These are phyloP conservation scores for Lathyrus oleraceus DNA, from an alignment of 306 rosid species.

Conservation along the genomic window DNA sequence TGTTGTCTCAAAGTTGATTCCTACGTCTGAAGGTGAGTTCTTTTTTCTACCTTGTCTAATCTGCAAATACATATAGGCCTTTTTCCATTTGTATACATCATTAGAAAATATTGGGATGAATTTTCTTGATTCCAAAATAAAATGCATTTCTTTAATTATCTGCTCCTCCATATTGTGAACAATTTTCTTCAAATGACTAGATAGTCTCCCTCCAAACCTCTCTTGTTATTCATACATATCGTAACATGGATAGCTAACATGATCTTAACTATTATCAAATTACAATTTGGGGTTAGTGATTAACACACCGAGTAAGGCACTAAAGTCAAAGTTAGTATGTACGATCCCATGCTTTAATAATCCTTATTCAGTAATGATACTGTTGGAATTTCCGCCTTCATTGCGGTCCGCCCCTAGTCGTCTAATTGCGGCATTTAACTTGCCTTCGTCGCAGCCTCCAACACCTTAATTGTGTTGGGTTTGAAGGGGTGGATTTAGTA, in stretches of 20 bases:
- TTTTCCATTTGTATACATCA: background rate
- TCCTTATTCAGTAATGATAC: slow-evolving; percentile 18
- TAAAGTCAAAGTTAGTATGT: background rate
- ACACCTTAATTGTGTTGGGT: too few relatives aligned
- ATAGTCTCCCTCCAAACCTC: background rate
- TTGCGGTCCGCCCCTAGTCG: too few relatives aligned
- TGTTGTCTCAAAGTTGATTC: slow-evolving; percentile 68
- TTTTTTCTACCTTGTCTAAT: slow-evolving; percentile 22
- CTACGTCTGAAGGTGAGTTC: slow-evolving; percentile 58
- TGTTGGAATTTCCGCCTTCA: background rate
- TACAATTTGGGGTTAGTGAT: background rate
- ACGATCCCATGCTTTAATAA: background rate
- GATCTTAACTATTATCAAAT: background rate
- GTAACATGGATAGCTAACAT: background rate
- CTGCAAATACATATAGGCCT: background rate
- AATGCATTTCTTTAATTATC: background rate
- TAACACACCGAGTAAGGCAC: background rate
- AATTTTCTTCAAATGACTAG: background rate
- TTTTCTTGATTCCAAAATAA: background rate
- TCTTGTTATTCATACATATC: background rate
- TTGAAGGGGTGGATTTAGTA: too few relatives aligned
- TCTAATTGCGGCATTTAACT: too few relatives aligned
- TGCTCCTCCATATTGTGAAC: background rate
- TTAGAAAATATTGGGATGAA: background rate
- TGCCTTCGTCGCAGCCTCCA: too few relatives aligned